These are phyloP conservation scores for Calonectria montana DNA, from an alignment of 2,329 filamentous ascomycete species.

Conservation along the genomic window DNA sequence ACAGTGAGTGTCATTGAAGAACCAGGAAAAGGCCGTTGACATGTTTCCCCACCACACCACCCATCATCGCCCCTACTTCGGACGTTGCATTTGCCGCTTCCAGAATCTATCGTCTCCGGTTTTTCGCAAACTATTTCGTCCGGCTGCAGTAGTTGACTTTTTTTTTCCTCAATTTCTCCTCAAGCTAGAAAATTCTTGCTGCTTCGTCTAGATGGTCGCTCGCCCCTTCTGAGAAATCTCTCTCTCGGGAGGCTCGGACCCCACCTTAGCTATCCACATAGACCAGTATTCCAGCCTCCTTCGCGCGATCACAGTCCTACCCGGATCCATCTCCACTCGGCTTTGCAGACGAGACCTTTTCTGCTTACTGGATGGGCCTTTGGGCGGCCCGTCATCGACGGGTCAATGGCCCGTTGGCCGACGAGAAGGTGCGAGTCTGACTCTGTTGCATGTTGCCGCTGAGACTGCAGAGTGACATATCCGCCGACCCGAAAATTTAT, in stretches of 20 bases:
- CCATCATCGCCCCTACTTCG: slow-evolving; percentile 12
- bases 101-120: background rate
- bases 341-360: background rate
- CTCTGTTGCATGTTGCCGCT: background rate
- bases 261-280: slow-evolving; percentile 27
- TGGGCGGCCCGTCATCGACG: background rate
- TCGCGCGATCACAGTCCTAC: background rate
- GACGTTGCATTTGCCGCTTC: slow-evolving; percentile 16
- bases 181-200: background rate
- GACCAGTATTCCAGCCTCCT: background rate
- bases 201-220: background rate
- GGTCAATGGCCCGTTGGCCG: background rate
- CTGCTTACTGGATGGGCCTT: background rate
- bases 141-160: slow-evolving; percentile 7
- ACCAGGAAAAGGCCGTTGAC: background rate
- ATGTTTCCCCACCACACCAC: background rate
- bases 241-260: background rate
- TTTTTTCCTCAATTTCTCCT: background rate
- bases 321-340: background rate
- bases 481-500: background rate
- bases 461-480: background rate
- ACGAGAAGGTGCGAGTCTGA: background rate
- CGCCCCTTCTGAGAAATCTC: background rate
- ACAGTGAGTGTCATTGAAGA: background rate
- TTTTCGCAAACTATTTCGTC: background rate